These are phyloP conservation scores for Fusarium fracticaudum DNA, from an alignment of 2,329 filamentous ascomycete species.

Conservation along the genomic window DNA sequence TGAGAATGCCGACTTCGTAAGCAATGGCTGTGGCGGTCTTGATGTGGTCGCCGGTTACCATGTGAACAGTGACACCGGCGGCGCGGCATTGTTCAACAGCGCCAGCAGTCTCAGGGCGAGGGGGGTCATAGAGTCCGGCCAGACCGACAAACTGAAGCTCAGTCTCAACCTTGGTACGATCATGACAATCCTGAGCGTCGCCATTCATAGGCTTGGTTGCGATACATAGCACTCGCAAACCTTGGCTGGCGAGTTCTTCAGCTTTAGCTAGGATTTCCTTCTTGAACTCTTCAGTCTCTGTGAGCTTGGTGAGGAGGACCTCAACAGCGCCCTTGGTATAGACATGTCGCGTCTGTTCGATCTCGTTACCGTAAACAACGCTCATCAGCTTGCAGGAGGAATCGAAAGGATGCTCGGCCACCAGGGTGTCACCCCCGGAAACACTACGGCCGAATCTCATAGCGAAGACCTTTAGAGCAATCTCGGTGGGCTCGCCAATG, in stretches of 20 bases:
- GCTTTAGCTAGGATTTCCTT: conserved; percentile 58
- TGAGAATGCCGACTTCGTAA: conserved; percentile 70
- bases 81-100: conserved; percentile 67
- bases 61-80: conserved; percentile 73
- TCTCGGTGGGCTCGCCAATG: conserved; percentile 75
- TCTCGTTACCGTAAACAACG: conserved; percentile 64
- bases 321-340: conserved; percentile 70
- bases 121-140: conserved; percentile 77
- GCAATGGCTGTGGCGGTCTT: conserved; percentile 74
- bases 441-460: conserved; percentile 70
- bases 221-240: conserved; percentile 75
- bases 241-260: conserved; percentile 67
- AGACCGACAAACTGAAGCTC: conserved; percentile 73
- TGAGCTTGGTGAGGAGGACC: conserved; percentile 62
- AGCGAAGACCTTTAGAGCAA: conserved; percentile 78
- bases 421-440: conserved; percentile 55
- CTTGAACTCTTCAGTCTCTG: conserved; percentile 58
- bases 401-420: conserved; percentile 78
- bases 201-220: conserved; percentile 60
- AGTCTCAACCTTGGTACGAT: conserved; percentile 64
- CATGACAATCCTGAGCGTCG: conserved; percentile 50
- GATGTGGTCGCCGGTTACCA: conserved; percentile 76
- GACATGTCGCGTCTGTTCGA: conserved; percentile 52
- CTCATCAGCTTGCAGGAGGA: conserved; percentile 80
- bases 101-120: conserved; percentile 71